These are phyloP conservation scores for Carex sylvatica DNA, from an alignment of 202 grass and related monocot genomes.

Conservation along the genomic window DNA sequence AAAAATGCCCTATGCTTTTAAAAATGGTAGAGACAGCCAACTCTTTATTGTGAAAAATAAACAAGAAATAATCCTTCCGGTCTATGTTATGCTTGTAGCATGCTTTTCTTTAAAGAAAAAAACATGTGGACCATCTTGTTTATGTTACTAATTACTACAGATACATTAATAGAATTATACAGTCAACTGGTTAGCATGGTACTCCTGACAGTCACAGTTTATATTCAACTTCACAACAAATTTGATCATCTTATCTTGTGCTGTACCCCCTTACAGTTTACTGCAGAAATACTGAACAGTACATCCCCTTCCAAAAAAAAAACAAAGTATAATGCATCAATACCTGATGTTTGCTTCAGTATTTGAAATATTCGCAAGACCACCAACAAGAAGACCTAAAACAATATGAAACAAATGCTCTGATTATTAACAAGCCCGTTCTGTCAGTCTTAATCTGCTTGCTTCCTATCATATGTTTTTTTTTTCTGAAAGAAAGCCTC, in stretches of 20 bases:
- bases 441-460: background rate
- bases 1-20: background rate
- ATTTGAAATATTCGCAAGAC: slow-evolving; percentile 92
- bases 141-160: background rate
- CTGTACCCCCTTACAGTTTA: background rate
- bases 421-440: slow-evolving; percentile 24
- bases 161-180: background rate
- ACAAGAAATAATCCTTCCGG: background rate
- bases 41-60: background rate
- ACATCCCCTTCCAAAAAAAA: background rate
- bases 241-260: background rate
- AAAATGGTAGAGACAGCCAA: background rate
- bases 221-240: background rate
- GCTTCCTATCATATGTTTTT: background rate
- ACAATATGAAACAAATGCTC: slow-evolving; percentile 18
- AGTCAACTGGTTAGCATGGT: background rate
- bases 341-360: slow-evolving; percentile 93
- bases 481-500: background rate
- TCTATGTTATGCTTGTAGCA: background rate
- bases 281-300: background rate
- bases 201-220: background rate
- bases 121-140: background rate
- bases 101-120: background rate
- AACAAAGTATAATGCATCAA: background rate
- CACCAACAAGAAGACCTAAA: slow-evolving; percentile 90